phyloP scores from a whole-genome alignment of 495 filamentous ascomycete species.

The Penicillium goetzii region DNA sequence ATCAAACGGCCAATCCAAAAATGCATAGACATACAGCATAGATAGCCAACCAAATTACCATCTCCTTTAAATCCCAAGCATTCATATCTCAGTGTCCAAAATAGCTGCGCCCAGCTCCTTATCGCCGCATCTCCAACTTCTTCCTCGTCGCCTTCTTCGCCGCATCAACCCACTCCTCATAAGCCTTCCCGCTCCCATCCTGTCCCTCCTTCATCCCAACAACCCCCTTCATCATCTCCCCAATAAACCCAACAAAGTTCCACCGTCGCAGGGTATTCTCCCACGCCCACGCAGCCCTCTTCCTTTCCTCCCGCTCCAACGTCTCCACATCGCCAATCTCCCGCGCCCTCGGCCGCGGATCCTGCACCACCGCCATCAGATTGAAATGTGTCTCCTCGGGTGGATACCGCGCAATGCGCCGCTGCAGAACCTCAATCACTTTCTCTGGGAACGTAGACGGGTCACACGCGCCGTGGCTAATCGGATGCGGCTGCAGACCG shows the following conservation, averaged over 20 bases:
- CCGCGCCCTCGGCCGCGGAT: slow-evolving; percentile 72
- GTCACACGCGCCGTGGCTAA: slow-evolving; percentile 78
- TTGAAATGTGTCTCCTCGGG: slow-evolving; percentile 91
- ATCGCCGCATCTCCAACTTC: slow-evolving; percentile 57
- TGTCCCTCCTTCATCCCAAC: slow-evolving; percentile 68
- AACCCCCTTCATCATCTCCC: slow-evolving; percentile 87
- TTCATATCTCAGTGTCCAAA: not conserved
- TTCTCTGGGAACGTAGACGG: slow-evolving; percentile 73
- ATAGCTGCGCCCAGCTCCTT: not conserved
- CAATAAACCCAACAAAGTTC: slow-evolving; percentile 96
- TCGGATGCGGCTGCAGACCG: slow-evolving; percentile 89
- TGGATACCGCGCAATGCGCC: slow-evolving; percentile 84
- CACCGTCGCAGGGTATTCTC: slow-evolving; percentile 92
- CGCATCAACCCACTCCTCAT: slow-evolving; percentile 77
- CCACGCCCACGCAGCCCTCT: slow-evolving; percentile 86
- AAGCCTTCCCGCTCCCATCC: slow-evolving; percentile 54
- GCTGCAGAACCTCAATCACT: slow-evolving; percentile 84
- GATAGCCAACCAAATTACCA: not conserved
- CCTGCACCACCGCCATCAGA: slow-evolving; percentile 86
- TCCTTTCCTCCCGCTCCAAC: slow-evolving; percentile 78
- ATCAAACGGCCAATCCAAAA: not conserved
- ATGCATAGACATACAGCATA: not conserved
- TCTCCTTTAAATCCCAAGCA: not conserved
- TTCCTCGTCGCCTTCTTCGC: slow-evolving; percentile 72
- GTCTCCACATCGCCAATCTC: slow-evolving; percentile 83